Evolutionary conservation across 1,284 basidiomycete species (phyloP).

Genomic region (Fomitopsis palustris): DNA sequence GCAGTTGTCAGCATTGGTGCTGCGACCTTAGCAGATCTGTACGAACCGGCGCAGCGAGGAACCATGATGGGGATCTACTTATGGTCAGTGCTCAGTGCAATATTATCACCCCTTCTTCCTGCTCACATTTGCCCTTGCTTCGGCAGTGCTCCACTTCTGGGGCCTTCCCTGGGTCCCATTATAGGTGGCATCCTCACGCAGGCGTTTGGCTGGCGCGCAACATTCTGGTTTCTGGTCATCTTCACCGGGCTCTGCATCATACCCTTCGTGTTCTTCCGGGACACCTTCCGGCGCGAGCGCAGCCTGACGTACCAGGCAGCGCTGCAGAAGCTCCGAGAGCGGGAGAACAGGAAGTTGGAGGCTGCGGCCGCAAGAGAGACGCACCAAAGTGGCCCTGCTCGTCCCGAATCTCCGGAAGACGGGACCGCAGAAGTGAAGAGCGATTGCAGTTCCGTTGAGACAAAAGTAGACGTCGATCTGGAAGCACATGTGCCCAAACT

Average conservation of each 20-base stretch:
- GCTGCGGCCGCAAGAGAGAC: background rate
- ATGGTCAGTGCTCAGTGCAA: conserved; percentile 14
- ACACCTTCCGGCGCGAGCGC: conserved; percentile 81
- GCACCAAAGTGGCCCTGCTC: background rate
- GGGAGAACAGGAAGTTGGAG: conserved; percentile 8
- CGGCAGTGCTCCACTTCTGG: conserved; percentile 31
- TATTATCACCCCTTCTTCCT: background rate
- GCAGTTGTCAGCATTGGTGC: conserved; percentile 79
- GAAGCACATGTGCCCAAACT: conserved; percentile 1
- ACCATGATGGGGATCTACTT: conserved; percentile 79
- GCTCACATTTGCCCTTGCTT: conserved; percentile 34
- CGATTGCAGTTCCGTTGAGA: background rate
- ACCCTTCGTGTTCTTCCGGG: conserved; percentile 70
- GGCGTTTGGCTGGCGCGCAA: conserved; percentile 70
- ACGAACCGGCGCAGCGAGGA: conserved; percentile 75
- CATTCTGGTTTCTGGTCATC: conserved; percentile 78
- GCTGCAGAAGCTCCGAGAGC: conserved; percentile 29
- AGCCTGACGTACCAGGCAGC: conserved; percentile 73
- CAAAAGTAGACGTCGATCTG: background rate
- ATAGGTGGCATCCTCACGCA: conserved; percentile 68
- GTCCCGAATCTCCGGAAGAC: background rate
- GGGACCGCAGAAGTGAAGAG: background rate
- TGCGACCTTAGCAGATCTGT: conserved; percentile 80
- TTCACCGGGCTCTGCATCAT: conserved; percentile 53
- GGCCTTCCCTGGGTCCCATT: conserved; percentile 70